phyloP scores from a whole-genome alignment of 345 rosid species.

The Hibiscus mutabilis region DNA sequence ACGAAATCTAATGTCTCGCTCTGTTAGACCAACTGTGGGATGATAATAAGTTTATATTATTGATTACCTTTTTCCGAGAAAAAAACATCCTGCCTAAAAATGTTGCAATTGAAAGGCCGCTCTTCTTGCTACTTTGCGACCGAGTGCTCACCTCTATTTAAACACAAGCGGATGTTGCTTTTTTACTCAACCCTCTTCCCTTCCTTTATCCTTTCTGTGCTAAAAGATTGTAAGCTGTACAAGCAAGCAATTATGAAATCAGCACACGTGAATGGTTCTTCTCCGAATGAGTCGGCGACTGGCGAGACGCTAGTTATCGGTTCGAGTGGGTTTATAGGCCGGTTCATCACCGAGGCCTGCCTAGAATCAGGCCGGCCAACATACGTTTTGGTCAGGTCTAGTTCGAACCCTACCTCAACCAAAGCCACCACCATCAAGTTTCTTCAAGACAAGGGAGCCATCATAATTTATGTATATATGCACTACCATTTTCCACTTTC shows the following conservation, averaged over 20 bases:
- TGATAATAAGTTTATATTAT: too few relatives aligned
- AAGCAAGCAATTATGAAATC: neutral
- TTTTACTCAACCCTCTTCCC: neutral
- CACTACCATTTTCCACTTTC: neutral
- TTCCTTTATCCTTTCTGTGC: neutral
- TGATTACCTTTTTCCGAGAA: too few relatives aligned
- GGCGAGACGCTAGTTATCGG: slow-evolving; percentile 19
- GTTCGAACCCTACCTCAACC: neutral
- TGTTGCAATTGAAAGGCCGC: neutral
- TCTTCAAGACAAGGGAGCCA: slow-evolving; percentile 25
- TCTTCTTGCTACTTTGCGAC: neutral
- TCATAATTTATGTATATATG: slow-evolving; percentile 13
- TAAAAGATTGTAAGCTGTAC: neutral
- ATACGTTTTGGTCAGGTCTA: slow-evolving; percentile 20
- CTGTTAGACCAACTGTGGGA: too few relatives aligned
- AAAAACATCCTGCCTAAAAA: neutral
- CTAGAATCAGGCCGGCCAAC: slow-evolving; percentile 26
- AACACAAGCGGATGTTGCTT: neutral
- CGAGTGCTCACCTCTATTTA: slow-evolving; percentile 1
- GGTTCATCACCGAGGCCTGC: slow-evolving; percentile 25
- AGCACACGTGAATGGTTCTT: neutral
- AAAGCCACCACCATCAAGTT: slow-evolving; percentile 13
- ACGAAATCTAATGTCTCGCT: too few relatives aligned
- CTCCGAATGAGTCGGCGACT: neutral
- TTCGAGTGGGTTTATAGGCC: slow-evolving; percentile 27